Percentiles rank a stretch among this genome's conserved stretches.
Evolutionary conservation across 345 rosid genomes (phyloP).

Genomic region (Pseudoturritis turrita): DNA sequence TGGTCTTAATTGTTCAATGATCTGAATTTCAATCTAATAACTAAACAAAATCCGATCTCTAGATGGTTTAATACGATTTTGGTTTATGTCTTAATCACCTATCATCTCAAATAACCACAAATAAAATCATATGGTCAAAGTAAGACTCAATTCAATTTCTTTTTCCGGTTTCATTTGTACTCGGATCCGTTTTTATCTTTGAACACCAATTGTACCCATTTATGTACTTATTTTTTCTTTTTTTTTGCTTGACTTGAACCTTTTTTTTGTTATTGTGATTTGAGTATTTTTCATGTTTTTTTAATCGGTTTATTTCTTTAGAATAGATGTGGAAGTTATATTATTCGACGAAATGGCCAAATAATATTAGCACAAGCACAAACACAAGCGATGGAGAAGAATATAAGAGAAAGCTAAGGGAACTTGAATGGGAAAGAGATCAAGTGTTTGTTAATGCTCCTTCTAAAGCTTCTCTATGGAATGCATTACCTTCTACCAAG

Average conservation of each 20-base stretch:
- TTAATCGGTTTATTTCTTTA: background rate
- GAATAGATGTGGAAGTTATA: background rate
- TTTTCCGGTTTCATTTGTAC: too few species aligned
- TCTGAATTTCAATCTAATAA: too few species aligned
- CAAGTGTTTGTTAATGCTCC: constrained; percentile 19
- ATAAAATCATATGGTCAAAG: too few species aligned
- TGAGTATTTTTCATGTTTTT: background rate
- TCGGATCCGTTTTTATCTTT: too few species aligned
- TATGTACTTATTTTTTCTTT: background rate
- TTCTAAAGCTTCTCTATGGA: constrained; percentile 20
- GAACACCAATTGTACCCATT: too few species aligned
- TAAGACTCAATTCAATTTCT: too few species aligned
- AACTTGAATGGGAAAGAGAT: constrained; percentile 5
- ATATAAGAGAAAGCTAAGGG: background rate
- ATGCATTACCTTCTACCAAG: constrained; percentile 10
- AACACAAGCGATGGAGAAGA: background rate
- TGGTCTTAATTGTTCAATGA: background rate
- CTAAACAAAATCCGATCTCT: too few species aligned
- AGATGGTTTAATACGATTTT: too few species aligned
- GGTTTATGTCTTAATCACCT: too few species aligned
- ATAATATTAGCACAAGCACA: background rate
- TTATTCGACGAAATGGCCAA: background rate
- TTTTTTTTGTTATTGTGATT: background rate
- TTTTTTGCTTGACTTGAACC: too few species aligned
- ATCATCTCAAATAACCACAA: too few species aligned